Evolutionary conservation across 176 grass and related monocot species (phyloP), one percentile per base, ranked within the genome.

Genomic region (Thalia dealbata): DNA sequence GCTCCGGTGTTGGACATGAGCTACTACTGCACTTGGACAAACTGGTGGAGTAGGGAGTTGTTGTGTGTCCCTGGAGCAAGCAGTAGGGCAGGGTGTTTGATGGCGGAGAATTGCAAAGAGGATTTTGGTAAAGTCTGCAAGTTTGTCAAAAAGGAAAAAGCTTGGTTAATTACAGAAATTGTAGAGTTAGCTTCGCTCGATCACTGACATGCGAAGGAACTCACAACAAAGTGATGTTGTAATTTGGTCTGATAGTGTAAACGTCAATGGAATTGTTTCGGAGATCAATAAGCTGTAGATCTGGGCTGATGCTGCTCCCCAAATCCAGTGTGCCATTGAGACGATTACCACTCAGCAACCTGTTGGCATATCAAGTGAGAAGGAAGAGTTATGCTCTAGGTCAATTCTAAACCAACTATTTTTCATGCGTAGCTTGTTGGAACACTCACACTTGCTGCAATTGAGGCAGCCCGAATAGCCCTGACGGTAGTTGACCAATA

Each of bases 361-460:
- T 96, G 81, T 82, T 72, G 76, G 14, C 25, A 28, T 63, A 63
- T 43, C 8, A 44, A 19, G 7, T 22, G 65, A n/a, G 0, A 11
- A 68, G 11, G 0, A 11, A 68, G 11, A 43, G 3, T 44, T 68
- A 19, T 43, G 19, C 6, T 19, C 7, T 2, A 22, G 65, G 38
- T n/a, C n/a, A n/a, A n/a, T n/a, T n/a, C n/a, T n/a, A n/a, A n/a
- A n/a, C n/a, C n/a, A n/a, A n/a, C n/a, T n/a, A n/a, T n/a, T n/a
- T n/a, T n/a, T n/a, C n/a, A n/a, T n/a, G n/a, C n/a, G 55, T 78
- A 52, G 58, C 32, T 76, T 75, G 10, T 61, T 71, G 29, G 80
- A 55, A 77, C 75, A 80, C 89, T 86, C 86, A 91, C 92, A 96
- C 92, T 96, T 86, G 86, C 73, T 91, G 83, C 75, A 96, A 75